These are phyloP conservation scores for Hevea brasiliensis DNA, from an alignment of 345 rosid genomes.

Conservation along the genomic window DNA sequence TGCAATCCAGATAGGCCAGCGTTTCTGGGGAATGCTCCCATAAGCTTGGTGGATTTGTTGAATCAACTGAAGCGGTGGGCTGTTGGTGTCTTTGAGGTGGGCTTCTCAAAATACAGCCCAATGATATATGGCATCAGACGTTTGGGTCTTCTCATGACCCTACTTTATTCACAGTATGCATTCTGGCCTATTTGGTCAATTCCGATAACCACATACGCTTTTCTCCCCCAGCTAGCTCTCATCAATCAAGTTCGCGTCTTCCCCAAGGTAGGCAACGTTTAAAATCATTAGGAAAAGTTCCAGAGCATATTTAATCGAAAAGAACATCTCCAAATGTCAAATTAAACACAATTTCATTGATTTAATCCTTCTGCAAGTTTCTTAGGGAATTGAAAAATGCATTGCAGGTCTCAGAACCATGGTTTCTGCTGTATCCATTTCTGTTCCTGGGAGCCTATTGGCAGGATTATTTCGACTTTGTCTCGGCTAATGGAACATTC, in stretches of 20 bases:
- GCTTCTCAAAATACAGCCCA: slow-evolving; percentile 48
- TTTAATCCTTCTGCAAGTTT: not conserved
- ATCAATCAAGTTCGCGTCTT: slow-evolving; percentile 43
- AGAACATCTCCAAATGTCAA: too few relatives aligned
- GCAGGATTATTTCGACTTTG: slow-evolving; percentile 46
- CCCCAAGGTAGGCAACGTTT: slow-evolving; percentile 42
- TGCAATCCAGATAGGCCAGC: slow-evolving; percentile 62
- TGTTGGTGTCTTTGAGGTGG: slow-evolving; percentile 53
- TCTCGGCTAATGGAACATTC: slow-evolving; percentile 43
- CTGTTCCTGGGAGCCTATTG: slow-evolving; percentile 61
- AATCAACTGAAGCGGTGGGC: slow-evolving; percentile 69
- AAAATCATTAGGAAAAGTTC: too few relatives aligned
- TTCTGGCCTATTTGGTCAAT: slow-evolving; percentile 54
- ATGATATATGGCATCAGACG: slow-evolving; percentile 42
- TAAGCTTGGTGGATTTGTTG: slow-evolving; percentile 39
- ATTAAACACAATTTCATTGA: too few relatives aligned
- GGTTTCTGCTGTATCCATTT: slow-evolving; percentile 62
- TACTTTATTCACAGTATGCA: slow-evolving; percentile 43
- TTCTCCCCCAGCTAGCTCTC: slow-evolving; percentile 67
- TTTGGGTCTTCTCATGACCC: slow-evolving; percentile 39
- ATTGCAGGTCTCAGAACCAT: slow-evolving; percentile 50
- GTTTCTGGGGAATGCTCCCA: slow-evolving; percentile 62
- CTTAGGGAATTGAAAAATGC: not conserved
- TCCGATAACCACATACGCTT: slow-evolving; percentile 47
- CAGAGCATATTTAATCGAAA: too few relatives aligned